Percentiles rank a stretch among this genome's conserved stretches.
These are phyloP conservation scores for Solanum hybrid DNA, from an alignment of 305 asterid genomes.

Conservation along the genomic window DNA sequence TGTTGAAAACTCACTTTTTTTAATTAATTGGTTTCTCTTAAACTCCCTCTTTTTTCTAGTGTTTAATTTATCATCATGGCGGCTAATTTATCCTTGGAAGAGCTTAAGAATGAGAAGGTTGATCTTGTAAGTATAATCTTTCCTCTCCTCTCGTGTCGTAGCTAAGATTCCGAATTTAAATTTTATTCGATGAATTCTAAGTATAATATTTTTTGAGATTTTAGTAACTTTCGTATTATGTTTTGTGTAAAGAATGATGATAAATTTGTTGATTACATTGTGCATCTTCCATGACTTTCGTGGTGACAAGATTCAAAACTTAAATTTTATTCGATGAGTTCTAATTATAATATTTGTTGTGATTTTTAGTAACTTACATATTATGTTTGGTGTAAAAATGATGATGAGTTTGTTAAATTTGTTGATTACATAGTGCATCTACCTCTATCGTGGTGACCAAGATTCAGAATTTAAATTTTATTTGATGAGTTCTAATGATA, in stretches of 20 bases:
- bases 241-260: not conserved
- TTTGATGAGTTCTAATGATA: not conserved
- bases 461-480: too few relatives aligned
- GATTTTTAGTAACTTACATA: not conserved
- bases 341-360: not conserved
- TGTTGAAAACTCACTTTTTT: not conserved
- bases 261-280: not conserved
- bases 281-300: not conserved
- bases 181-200: not conserved
- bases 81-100: not conserved
- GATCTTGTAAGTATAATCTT: not conserved
- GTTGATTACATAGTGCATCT: not conserved
- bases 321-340: not conserved
- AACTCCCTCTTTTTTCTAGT: not conserved
- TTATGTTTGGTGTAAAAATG: not conserved
- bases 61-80: not conserved
- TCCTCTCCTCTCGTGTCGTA: not conserved
- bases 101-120: not conserved
- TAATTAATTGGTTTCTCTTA: not conserved
- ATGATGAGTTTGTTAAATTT: not conserved
- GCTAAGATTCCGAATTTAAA: not conserved
- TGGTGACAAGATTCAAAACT: not conserved
- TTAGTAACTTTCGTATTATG: not conserved
- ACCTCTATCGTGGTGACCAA: too few relatives aligned
- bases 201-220: not conserved